These are phyloP conservation scores for Erucastrum elatum DNA, from an alignment of 345 rosid genomes.

Conservation along the genomic window DNA sequence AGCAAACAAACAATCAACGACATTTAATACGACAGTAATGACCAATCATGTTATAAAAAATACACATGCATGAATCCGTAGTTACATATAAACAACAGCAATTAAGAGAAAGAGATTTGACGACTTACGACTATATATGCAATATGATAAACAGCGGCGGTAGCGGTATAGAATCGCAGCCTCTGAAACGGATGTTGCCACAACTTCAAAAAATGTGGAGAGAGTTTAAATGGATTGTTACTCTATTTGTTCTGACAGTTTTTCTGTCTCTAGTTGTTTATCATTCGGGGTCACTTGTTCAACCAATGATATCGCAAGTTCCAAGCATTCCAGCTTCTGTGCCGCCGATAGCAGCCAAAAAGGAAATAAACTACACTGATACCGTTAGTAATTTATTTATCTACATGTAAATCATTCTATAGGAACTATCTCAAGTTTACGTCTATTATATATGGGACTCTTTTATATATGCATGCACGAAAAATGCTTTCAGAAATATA, in stretches of 20 bases:
- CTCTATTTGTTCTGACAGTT: neutral
- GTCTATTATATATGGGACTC: neutral
- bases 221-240: neutral
- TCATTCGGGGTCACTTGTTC: neutral
- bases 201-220: constrained; percentile 8
- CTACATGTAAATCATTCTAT: neutral
- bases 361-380: neutral
- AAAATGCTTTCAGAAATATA: no score
- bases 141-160: neutral
- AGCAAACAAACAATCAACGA: no score
- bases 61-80: no score
- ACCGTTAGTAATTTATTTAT: neutral
- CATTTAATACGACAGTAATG: no score
- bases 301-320: neutral
- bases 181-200: neutral
- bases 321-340: neutral
- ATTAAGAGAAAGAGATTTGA: neutral
- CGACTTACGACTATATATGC: no score
- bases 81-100: neutral
- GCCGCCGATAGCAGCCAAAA: neutral
- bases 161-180: neutral
- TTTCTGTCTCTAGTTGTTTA: neutral
- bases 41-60: no score
- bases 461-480: no score
- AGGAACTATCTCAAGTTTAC: neutral